Base-by-base conservation (phyloP, 2,329 filamentous ascomycete genomes). In the Myriosclerotinia scirpicola region DNA sequence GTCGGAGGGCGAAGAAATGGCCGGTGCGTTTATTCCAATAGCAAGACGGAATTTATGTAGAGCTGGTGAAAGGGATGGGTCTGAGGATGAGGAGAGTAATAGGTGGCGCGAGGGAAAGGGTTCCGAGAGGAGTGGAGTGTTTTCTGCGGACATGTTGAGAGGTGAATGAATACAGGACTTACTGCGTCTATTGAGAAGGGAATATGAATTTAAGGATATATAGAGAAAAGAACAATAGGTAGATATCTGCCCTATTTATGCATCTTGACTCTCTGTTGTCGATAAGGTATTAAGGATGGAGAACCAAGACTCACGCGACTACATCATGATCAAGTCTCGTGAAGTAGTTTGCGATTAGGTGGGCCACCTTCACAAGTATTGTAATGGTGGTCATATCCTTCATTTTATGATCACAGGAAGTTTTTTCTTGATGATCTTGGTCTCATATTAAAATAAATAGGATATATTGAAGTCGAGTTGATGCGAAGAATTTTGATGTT, bases 1-100 rank as follows among this genome's bases (percentile, higher is more conserved):
- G 30, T 73, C 70, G 7, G 60, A 64, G 20, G 61, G 61, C 8
- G 61, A 50, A 44, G 38, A 56, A 14, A 4, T 44, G 1, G 22
- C 1, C 5, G 50, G 52, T 5, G 52, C n/a, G n/a, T 61, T 50
- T 20, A 61, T 61, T 5, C 58, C 58, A 15, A 61, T 48, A 15
- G 58, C 58, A 7, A 61, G 58, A 61, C 58, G 58, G 6, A 61
- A 61, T 26, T 50, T 61, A 6, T 38, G 58, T 8, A 61, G 58
- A 1, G 58, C 30, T 3, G 58, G 34, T 22, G 46, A 48, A 38
- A 20, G 22, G 30, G 46, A 61, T 6, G 17, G 22, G 3, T 34
- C 17, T 6, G 46, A 40, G 34, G 34, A 50, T 14, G 58, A 61
- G 44, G 58, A 36, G 20, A 42, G 34, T 11, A 34, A n/a, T 17